Conservation (phyloP, 164 flowering plant species). For the Stephania yunnanensis region DNA sequence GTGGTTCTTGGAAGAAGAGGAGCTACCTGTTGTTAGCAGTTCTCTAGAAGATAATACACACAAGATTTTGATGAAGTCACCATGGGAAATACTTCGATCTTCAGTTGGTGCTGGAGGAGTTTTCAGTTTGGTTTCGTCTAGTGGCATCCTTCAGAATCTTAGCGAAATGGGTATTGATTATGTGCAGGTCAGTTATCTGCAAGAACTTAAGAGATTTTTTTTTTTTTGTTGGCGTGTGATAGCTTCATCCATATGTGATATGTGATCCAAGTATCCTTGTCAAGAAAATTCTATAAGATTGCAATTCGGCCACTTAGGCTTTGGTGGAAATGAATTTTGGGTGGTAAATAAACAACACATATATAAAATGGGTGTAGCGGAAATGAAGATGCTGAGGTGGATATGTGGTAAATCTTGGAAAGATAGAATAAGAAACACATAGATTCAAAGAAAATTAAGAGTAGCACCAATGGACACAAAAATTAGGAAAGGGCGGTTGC, state of each 20-base stretch:
- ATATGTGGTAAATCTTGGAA: too few relatives aligned
- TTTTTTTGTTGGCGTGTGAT: neutral
- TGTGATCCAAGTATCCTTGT: neutral
- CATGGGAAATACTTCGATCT: constrained; percentile 82
- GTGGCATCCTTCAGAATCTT: constrained; percentile 41
- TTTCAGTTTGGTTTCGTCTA: constrained; percentile 56
- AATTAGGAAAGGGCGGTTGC: too few relatives aligned
- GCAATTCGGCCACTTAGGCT: neutral
- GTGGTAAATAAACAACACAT: too few relatives aligned
- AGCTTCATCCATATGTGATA: too few relatives aligned
- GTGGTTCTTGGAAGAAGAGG: constrained; percentile 78
- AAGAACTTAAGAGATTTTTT: neutral
- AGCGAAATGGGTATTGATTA: constrained; percentile 56
- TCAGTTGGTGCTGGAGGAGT: constrained; percentile 85
- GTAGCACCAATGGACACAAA: too few relatives aligned
- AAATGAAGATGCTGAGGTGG: too few relatives aligned
- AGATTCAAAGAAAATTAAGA: too few relatives aligned
- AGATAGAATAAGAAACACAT: too few relatives aligned
- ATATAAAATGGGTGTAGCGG: too few relatives aligned
- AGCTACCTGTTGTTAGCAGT: constrained; percentile 64
- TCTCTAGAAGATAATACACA: constrained; percentile 30
- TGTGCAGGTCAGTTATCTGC: constrained; percentile 47
- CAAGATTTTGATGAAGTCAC: constrained; percentile 77
- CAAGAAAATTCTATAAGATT: neutral
- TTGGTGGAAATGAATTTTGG: too few relatives aligned